Conservation (phyloP, 1,284 basidiomycete species). For the Porodaedalea pini region DNA sequence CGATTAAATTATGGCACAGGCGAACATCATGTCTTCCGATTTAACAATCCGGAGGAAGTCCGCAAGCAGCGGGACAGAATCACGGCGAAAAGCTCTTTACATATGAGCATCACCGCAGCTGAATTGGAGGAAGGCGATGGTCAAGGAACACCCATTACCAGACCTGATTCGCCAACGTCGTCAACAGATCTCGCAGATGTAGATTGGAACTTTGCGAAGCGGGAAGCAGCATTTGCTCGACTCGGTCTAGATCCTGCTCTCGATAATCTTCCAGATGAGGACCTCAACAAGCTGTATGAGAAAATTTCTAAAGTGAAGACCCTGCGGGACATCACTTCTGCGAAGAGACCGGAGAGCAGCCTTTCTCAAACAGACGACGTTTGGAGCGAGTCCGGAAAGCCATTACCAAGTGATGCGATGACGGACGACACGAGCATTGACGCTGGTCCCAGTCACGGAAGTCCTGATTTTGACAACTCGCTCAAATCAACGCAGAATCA, state of each 20-base stretch:
- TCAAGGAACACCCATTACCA: constrained; percentile 47
- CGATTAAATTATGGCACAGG: constrained; percentile 43
- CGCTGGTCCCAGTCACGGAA: constrained; percentile 59
- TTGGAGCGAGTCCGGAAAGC: constrained; percentile 79
- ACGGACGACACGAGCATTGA: constrained; percentile 86
- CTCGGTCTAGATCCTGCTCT: constrained; percentile 83
- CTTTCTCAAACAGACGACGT: constrained; percentile 80
- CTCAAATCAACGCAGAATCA: constrained; percentile 70
- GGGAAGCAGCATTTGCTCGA: constrained; percentile 84
- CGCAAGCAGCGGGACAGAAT: constrained; percentile 83
- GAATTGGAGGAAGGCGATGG: constrained; percentile 51
- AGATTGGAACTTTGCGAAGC: constrained; percentile 91
- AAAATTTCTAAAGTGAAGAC: constrained; percentile 91
- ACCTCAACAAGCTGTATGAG: constrained; percentile 90
- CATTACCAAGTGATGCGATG: constrained; percentile 65
- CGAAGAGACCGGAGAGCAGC: constrained; percentile 79
- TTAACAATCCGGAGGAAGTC: constrained; percentile 94
- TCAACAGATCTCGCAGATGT: constrained; percentile 71
- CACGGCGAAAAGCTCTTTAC: constrained; percentile 64
- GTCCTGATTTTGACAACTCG: constrained; percentile 59
- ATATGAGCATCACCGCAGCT: constrained; percentile 57
- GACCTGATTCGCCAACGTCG: constrained; percentile 74
- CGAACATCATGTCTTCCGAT: constrained; percentile 96
- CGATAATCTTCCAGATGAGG: constrained; percentile 88
- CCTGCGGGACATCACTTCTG: constrained; percentile 67